Base-by-base conservation (phyloP, 2,329 filamentous ascomycete species). In the Capronia epimyces region DNA sequence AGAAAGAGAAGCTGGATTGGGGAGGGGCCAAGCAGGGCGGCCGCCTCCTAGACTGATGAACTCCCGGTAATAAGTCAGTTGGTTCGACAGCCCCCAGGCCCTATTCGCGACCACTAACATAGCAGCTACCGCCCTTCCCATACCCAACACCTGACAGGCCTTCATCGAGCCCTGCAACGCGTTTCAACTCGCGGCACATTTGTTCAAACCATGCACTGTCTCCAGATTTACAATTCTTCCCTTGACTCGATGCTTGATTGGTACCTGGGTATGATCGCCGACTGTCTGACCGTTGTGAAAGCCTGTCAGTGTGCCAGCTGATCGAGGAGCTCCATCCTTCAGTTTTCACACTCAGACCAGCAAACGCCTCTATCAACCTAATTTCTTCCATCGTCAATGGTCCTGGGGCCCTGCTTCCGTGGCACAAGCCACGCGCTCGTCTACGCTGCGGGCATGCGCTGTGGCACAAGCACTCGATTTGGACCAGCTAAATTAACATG, bases 351-450 rank as follows among this genome's bases (percentile, higher is more conserved):
- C 6, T 32, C 29, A 27, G 25, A 27, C 25, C 25, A 27, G 10
- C 25, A 27, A 27, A 5, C 25, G 25, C 10, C 25, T 27, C 29
- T 20, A 20, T 5, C 15, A 37, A 20, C 34, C 34, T 37, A 37
- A 37, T 37, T 37, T 37, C 15, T 18, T 18, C 18, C 34, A 7
- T 20, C 15, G 15, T 34, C 31, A n/a, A 34, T 34, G 15, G 7
- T 20, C 18, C 20, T 42, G 20, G 7, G 22, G 20, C 21, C 32
- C 1, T 36, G 22, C 8, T 21, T 18, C 18, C 25, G 45, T 46
- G 25, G 42, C 49, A 52, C 53, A 36, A 29, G 43, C 46, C 53
- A 56, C 50, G 53, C 53, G 50, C 49, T 39, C 46, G 21, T 31
- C 15, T 37, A 15, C 34, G 20, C 5, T 37, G 18, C 34, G 16